Evolutionary conservation across 164 flowering plant species (phyloP).

Genomic region (Vitis rupestris): DNA sequence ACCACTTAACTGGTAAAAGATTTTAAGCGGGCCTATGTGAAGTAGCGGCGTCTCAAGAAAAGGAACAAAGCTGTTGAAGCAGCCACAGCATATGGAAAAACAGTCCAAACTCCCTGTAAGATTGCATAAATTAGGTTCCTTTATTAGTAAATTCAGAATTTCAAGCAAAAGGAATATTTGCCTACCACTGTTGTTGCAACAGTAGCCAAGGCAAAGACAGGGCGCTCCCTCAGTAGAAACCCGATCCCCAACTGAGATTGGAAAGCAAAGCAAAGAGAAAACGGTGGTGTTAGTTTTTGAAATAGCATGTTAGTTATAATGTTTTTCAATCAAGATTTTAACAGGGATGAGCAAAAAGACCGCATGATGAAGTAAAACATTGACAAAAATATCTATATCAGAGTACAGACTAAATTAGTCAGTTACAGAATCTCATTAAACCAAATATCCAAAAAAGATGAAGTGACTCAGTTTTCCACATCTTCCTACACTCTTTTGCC

Average conservation of each 20-base stretch:
- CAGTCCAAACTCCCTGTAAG: conserved; percentile 80
- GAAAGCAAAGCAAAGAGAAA: conserved; percentile 3
- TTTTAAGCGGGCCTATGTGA: conserved; percentile 19
- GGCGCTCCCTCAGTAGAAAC: conserved; percentile 70
- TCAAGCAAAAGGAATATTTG: conserved; percentile 1
- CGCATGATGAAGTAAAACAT: not conserved
- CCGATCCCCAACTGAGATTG: conserved; percentile 64
- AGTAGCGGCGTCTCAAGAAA: conserved; percentile 39
- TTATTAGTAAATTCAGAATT: not conserved
- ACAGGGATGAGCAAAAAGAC: not conserved
- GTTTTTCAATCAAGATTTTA: not conserved
- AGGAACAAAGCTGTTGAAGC: conserved; percentile 63
- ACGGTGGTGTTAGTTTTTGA: not conserved
- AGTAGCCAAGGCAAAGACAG: conserved; percentile 71
- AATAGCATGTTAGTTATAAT: not conserved
- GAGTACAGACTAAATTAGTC: not conserved
- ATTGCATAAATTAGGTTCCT: conserved; percentile 14
- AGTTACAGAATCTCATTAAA: not conserved
- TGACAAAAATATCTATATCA: no score
- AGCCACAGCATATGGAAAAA: conserved; percentile 72
- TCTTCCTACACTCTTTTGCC: no score
- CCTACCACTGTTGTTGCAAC: conserved; percentile 83
- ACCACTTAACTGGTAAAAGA: not conserved
- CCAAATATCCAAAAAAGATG: no score
- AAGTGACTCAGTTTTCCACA: no score